These are phyloP conservation scores for Phytopythium boreale DNA, from an alignment of 352 stramenopile genomes.

Conservation along the genomic window DNA sequence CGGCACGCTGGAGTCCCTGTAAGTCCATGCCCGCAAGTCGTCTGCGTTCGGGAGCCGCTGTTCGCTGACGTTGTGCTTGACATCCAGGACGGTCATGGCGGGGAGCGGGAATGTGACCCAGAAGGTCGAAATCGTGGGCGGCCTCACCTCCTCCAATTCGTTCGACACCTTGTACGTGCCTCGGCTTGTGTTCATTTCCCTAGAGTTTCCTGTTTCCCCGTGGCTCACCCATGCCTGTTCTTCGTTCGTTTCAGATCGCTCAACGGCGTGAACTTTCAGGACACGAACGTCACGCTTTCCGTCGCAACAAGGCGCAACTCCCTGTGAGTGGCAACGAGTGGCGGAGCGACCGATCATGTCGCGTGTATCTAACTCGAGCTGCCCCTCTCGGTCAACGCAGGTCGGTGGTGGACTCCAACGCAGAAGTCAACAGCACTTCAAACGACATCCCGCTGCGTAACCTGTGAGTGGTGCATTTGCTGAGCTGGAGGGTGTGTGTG, in stretches of 20 bases:
- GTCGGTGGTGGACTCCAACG: background rate
- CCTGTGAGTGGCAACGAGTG: background rate
- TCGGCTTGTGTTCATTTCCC: background rate
- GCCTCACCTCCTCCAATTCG: background rate
- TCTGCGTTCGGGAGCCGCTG: background rate
- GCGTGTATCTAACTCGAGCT: background rate
- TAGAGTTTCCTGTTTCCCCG: background rate
- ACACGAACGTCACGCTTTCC: background rate
- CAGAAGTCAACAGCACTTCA: background rate
- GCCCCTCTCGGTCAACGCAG: background rate
- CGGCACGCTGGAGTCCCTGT: background rate
- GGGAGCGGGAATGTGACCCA: background rate
- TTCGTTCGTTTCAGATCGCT: background rate
- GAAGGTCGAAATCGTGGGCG: background rate
- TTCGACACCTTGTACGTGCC: slow-evolving; percentile 2
- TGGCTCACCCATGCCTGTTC: background rate
- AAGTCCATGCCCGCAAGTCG: background rate
- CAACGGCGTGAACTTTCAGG: background rate
- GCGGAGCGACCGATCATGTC: background rate
- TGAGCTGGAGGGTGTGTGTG: no score
- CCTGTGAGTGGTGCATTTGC: background rate
- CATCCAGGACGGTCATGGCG: background rate
- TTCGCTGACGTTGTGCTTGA: background rate
- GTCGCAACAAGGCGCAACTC: background rate
- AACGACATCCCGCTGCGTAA: background rate